These are phyloP conservation scores for Epichloe bromicola DNA, from an alignment of 2,329 filamentous ascomycete genomes.

Conservation along the genomic window DNA sequence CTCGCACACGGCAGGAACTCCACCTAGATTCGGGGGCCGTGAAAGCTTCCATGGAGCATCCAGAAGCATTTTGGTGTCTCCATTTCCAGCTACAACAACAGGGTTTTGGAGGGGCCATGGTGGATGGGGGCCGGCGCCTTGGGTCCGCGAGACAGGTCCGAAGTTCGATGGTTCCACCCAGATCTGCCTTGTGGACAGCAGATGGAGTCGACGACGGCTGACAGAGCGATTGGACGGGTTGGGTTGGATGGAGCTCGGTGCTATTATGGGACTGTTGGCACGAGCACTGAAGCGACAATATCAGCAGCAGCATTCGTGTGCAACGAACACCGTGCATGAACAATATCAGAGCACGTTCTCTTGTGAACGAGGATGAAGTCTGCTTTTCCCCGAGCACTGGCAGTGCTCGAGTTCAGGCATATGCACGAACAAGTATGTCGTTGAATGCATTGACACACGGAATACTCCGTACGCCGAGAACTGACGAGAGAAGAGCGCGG, in stretches of 20 bases:
- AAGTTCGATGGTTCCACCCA: slow-evolving; percentile 10
- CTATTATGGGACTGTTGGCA: not conserved
- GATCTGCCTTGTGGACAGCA: slow-evolving; percentile 12
- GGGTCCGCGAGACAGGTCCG: slow-evolving; percentile 7
- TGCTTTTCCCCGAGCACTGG: not conserved
- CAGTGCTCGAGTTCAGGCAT: not conserved
- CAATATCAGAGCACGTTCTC: not conserved
- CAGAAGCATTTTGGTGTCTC: slow-evolving; percentile 13
- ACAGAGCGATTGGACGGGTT: slow-evolving; percentile 4
- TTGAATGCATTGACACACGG: not conserved
- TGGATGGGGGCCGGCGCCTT: slow-evolving; percentile 5
- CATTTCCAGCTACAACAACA: slow-evolving; percentile 7
- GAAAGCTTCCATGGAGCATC: slow-evolving; percentile 12
- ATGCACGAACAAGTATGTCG: not conserved
- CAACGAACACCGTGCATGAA: not conserved
- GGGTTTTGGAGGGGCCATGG: slow-evolving; percentile 7
- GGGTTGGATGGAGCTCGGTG: not conserved
- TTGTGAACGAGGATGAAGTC: not conserved
- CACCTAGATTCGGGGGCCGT: slow-evolving; percentile 9
- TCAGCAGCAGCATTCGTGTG: not conserved
- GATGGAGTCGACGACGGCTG: slow-evolving; percentile 6
- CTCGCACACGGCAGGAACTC: slow-evolving; percentile 8
- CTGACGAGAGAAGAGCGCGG: slow-evolving; percentile 5
- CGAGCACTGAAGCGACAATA: not conserved
- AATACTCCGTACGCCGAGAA: not conserved